Base-by-base conservation (phyloP, 495 filamentous ascomycete species). In the Podospora didyma region DNA sequence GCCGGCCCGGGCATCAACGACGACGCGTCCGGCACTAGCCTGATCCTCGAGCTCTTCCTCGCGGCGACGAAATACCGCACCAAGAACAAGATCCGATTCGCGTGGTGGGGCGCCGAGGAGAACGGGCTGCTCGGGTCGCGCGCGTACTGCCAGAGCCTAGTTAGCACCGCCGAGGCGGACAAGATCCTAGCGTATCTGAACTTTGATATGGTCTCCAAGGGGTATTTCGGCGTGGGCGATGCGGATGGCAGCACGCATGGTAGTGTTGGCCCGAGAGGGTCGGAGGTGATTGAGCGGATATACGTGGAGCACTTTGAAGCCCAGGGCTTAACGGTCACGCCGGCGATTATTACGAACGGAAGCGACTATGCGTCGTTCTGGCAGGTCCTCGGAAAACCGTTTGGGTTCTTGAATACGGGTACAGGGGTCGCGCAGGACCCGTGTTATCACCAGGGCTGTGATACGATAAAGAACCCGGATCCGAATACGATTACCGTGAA, bases 101-200 rank as follows among this genome's bases (percentile, higher is more conserved):
- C 70, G 11, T 78, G 71, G 70, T 79, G 75, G 75, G 74, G 67
- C 1, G 75, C 73, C 14, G 75, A 78, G 56, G 74, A 78, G 49
- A 65, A 71, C 17, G 67, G 75, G 6, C 62, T 79, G 2, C 59
- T 77, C 1, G 77, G 77, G 5, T 76, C 73, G 6, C 58, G 56
- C 17, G 69, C 69, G 51, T 79, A 78, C 61, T 69, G 65, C 39
- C 57, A 61, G 1, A 62, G 58, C 23, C 62, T 79, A 20, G 57
- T 54, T n/a, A n/a, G n/a, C n/a, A 49, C 59, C 24, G 51, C 57
- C n/a, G 73, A 77, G 19, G 59, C 56, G 1, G 60, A 69, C 56
- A 69, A 70, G 45, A 72, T 78, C 39, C 63, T 70, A 10, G 66
- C 66, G 20, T 79, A 78, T 52, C 66, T 79, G 50, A 78, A 79